Evolutionary conservation across 2,329 filamentous ascomycete genomes (phyloP), one percentile per base, ranked within the genome.

Genomic region (Tolypocladium ophioglossoides): DNA sequence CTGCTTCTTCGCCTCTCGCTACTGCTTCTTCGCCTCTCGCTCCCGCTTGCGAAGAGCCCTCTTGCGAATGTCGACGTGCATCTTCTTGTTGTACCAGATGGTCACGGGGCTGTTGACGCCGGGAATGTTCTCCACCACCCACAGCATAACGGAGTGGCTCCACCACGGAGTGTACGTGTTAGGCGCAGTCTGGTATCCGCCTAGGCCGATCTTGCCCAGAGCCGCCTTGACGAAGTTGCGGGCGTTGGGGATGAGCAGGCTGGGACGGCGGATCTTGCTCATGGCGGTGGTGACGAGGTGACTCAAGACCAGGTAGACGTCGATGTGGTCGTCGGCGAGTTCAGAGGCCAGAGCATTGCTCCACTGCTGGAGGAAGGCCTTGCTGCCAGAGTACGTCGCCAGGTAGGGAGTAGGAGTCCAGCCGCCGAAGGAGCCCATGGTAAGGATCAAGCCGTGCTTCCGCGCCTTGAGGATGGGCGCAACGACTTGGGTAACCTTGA

Each of bases 331-430:
- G 1, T 85, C 82, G 58, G 86, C 83, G 34, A 99, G 80, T 72
- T 99, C 94, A 16, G 86, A 82, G 1, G 86, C 88, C 16, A 99
- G 80, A 12, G 94, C 85, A 7, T 84, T 87, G 61, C 88, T 96
- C 94, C 94, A 99, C 67, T 95, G 86, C 73, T 97, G 92, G 50
- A 99, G 79, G 80, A 99, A 99, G 1, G 94, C 92, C 75, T 99
- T 99, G 82, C 87, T 94, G 61, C 94, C 94, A 47, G 89, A 95
- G 78, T 99, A 99, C 3, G 94, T 97, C 14, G 94, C 94, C 47
- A 99, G 81, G 53, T 94, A 84, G 7, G 95, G 91, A 0, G 90
- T 96, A 9, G 94, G 94, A 57, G 94, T 83, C 73, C 95, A 86
- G 61, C 94, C 95, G 58, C 87, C 94, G 68, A 97, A 95, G 12